Evolutionary conservation across 768 basidiomycete genomes (phyloP), one percentile per base, ranked within the genome.

Genomic region (Suillus ampliporus): DNA sequence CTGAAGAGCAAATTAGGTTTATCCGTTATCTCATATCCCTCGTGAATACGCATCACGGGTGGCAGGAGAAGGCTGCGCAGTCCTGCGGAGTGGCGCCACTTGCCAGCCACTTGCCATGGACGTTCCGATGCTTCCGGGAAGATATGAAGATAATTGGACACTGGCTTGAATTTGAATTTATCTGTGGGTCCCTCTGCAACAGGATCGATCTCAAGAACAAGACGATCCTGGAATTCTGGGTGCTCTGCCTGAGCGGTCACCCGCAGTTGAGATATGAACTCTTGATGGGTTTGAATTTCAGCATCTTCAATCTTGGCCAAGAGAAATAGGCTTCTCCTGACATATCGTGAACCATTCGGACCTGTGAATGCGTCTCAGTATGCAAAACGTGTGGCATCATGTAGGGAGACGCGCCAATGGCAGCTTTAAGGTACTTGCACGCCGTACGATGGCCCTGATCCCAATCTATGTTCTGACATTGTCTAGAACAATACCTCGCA

Each of bases 391-490:
- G 26, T 51, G 11, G 37, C 5, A 19, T 40, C 11, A 13, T 17
- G 11, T 19, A 56, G 17, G 17, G 23, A 40, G 38, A 56, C 54
- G 54, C 17, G 38, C 54, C 54, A 19, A 56, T 40, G 6, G 54
- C 37, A 56, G 54, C 54, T 40, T 56, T 56, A 38, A 56, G 54
- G 54, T 56, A 56, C 17, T 56, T 56, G 54, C 54, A 56, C 5
- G 54, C 54, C 17, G 21, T 40, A 19, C 54, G 54, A 56, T 56
- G 54, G 8, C 38, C 23, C 40, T 40, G 38, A 38, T 56, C 54
- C 54, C 54, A 56, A 28, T 56, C 54, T 21, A 41, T 40, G 2
- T 40, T 56, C 38, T 56, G 54, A 11, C 54, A 56, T 56, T 56
- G 54, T 28, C 38, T 56, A 40, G 54, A 56, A 40, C 54, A 56